A percentile compares a stretch with the other conserved stretches of the same genome.
Conservation (phyloP, 1,284 basidiomycete genomes). For the Macrocybe sp. region DNA sequence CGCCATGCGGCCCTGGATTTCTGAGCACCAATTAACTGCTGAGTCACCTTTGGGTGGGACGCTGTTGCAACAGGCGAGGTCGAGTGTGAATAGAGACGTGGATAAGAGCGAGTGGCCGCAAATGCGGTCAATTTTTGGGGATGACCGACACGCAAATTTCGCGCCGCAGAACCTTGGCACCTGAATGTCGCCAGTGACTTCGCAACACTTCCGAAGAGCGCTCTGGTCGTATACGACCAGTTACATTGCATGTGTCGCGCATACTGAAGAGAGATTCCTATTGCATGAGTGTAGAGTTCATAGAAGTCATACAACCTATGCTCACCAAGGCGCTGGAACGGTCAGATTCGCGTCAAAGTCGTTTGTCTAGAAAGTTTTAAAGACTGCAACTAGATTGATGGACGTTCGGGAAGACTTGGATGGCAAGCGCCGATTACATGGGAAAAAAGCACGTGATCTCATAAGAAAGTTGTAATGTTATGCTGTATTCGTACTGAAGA, state of each 20-base stretch:
- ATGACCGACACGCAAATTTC: too few relatives aligned
- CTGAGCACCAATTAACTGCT: slow-evolving; percentile 31
- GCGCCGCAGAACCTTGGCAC: too few relatives aligned
- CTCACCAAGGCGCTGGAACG: slow-evolving; percentile 12
- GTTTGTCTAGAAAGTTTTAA: neutral
- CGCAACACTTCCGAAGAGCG: slow-evolving; percentile 16
- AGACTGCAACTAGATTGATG: neutral
- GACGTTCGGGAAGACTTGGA: neutral
- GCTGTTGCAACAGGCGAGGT: too few relatives aligned
- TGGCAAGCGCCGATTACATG: neutral
- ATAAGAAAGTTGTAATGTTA: neutral
- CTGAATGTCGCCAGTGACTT: too few relatives aligned
- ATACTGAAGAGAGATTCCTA: slow-evolving; percentile 30
- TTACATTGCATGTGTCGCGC: slow-evolving; percentile 61
- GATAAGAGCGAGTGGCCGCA: neutral
- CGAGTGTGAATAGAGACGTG: neutral
- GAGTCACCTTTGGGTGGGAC: too few relatives aligned
- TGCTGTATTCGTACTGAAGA: neutral
- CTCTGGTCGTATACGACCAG: slow-evolving; percentile 43
- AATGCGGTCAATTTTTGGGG: too few relatives aligned
- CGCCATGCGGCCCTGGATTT: slow-evolving; percentile 47
- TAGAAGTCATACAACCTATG: neutral
- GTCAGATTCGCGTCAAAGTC: neutral
- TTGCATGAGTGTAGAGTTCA: neutral
- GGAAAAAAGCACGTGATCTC: neutral